These are phyloP conservation scores for Suillus occidentalis DNA, from an alignment of 768 basidiomycete species.

Conservation along the genomic window DNA sequence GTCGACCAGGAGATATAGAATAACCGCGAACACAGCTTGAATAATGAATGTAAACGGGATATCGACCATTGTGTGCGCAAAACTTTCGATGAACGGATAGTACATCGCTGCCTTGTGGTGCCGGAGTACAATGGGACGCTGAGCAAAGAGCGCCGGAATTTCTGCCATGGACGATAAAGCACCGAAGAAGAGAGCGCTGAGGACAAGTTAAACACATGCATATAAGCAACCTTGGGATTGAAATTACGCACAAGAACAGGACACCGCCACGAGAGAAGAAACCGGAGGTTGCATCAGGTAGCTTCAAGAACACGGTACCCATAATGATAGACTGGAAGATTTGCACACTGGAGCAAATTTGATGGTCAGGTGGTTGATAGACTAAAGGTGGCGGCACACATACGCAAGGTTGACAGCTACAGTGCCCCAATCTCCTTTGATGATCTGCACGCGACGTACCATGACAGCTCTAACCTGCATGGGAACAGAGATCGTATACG, in stretches of 20 bases:
- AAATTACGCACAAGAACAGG: slow-evolving; percentile 71
- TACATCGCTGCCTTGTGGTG: slow-evolving; percentile 50
- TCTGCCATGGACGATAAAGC: slow-evolving; percentile 61
- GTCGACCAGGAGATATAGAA: slow-evolving; percentile 68
- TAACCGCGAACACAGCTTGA: slow-evolving; percentile 59
- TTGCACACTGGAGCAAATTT: slow-evolving; percentile 35
- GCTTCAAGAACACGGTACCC: slow-evolving; percentile 73
- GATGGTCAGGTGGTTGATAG: background rate
- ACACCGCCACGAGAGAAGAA: slow-evolving; percentile 88
- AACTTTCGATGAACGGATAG: slow-evolving; percentile 47
- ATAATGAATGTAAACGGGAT: slow-evolving; percentile 65
- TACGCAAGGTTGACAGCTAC: slow-evolving; percentile 32
- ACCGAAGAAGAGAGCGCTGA: slow-evolving; percentile 57
- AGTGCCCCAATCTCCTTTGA: slow-evolving; percentile 37
- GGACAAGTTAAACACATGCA: background rate
- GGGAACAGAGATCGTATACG: slow-evolving; percentile 49
- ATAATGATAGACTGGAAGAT: slow-evolving; percentile 52
- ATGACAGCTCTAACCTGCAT: slow-evolving; percentile 51
- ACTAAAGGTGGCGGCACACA: background rate
- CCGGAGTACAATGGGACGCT: slow-evolving; percentile 45
- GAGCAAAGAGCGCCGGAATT: slow-evolving; percentile 48
- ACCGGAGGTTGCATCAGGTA: slow-evolving; percentile 71
- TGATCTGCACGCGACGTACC: slow-evolving; percentile 45
- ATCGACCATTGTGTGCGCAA: slow-evolving; percentile 69
- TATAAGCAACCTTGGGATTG: too few species aligned